Base-by-base conservation (phyloP, 176 grass and related monocot genomes). In the Typha latifolia region DNA sequence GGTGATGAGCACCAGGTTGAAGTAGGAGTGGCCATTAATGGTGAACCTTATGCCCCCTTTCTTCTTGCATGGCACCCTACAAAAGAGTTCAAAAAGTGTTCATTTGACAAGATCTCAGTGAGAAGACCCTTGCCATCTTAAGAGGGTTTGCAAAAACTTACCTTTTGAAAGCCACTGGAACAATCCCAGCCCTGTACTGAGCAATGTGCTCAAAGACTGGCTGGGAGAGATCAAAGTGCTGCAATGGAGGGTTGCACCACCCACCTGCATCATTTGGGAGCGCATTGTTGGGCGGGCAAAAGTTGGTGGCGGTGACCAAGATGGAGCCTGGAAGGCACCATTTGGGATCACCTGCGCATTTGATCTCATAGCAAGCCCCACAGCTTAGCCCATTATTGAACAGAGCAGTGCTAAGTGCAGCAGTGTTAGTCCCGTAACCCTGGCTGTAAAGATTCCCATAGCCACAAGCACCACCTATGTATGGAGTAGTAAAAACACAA, bases 391-490 rank as follows among this genome's bases (percentile, higher is more conserved):
- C 93, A 34, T 82, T 80, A 74, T 97, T 84, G 88, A 97, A 97
- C 72, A 97, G 78, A 49, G 83, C 93, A 11, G 88, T 92, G 88
- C 93, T 97, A 16, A 97, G 72, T 27, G 93, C 93, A 22, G 93
- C 93, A 0, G 93, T 97, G 84, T 88, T 86, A 34, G 87, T 77
- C 64, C 91, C 91, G 68, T 96, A 96, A 9, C 91, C 91, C 73
- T 83, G 78, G 82, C 91, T 91, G 87, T 96, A 96, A 0, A 96
- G 80, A 81, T 96, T 91, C 12, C 91, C 91, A 34, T 96, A 96
- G 22, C 91, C 91, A 21, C 91, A 96, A 49, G 91, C 91, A 0
- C 91, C 91, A 4, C 90, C 90, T 95, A 29, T 29, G 27, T 95
- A 29, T 29, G 27, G 27, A 67, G 66, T 22, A 1, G 27, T 29